Conservation (phyloP, 116 monocot genomes). For the Zostera marina region DNA sequence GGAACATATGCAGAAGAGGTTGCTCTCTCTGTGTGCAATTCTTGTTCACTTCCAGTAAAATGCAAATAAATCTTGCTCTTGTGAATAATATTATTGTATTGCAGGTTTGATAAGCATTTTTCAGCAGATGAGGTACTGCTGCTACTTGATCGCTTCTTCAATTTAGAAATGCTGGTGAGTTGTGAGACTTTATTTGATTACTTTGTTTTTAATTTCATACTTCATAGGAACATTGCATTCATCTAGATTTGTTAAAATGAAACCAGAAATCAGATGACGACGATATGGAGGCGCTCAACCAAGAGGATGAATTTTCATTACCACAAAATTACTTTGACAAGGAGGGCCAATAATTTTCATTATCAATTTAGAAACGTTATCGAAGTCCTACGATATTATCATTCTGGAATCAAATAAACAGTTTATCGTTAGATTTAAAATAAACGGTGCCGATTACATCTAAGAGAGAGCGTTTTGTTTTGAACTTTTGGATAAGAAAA, state of each 20-base stretch:
- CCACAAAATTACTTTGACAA: conserved; percentile 37
- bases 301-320: conserved; percentile 40
- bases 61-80: neutral
- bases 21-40: neutral
- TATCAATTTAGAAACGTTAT: no score
- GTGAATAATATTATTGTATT: neutral
- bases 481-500: neutral
- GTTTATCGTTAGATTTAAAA: no score
- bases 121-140: conserved; percentile 85
- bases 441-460: no score
- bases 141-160: conserved; percentile 83
- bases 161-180: conserved; percentile 85
- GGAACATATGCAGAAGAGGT: conserved; percentile 71
- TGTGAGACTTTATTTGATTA: neutral
- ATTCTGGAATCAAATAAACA: no score
- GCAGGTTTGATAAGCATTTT: conserved; percentile 27
- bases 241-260: neutral
- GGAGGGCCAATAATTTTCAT: conserved; percentile 20
- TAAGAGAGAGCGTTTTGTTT: neutral
- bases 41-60: neutral
- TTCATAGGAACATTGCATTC: neutral
- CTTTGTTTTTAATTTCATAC: neutral
- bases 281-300: conserved; percentile 25
- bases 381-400: no score
- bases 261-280: conserved; percentile 53